Evolutionary conservation across 225 moss, liverwort and hornwort species (phyloP), one percentile per base, ranked within the genome.

Genomic region (Anthoceros angustus): DNA sequence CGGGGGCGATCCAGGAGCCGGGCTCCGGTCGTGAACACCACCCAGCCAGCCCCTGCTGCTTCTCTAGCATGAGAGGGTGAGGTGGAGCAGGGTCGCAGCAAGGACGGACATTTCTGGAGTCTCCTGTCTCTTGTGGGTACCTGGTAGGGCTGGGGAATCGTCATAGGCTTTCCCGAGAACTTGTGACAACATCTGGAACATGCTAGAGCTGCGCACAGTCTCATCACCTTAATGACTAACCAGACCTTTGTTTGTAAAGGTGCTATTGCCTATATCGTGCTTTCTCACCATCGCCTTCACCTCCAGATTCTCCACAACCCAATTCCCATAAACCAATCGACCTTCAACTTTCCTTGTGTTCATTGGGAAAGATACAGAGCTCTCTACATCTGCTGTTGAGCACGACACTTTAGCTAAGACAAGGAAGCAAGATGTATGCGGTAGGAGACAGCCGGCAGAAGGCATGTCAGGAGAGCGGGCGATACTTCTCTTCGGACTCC

Each of bases 361-460:
- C 32, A 4, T 32, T 32, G 32, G 2, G 32, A 32, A 4, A 32
- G 32, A 32, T 32, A 32, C 32, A 32, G 32, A 32, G 32, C 32
- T 32, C 12, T 15, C 23, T 46, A 11, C 45, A 55, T 55, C 55
- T 15, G 55, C 55, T 1, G 32, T 32, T 32, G 32, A 32, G 32
- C 32, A 32, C 32, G 32, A 15, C 55, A 45, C 18, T 18, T 3
- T 7, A 55, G 55, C 16, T 7, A 7, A 55, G 55, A n/a, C 55
- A 55, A 55, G 16, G 5, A 6, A 55, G n/a, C 12, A 55, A 15
- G n/a, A 55, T 55, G 55, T 55, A 55, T 55, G 55, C 55, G 23
- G 55, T 55, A 18, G 55, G 55, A 55, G n/a, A 18, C 55, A 55
- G 55, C 55, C 55, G 55, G n/a, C 55, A 55, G 23, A 55, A 55